phyloP scores from a whole-genome alignment of 2,329 filamentous ascomycete genomes.

The Emmonsiellopsis sp. region DNA sequence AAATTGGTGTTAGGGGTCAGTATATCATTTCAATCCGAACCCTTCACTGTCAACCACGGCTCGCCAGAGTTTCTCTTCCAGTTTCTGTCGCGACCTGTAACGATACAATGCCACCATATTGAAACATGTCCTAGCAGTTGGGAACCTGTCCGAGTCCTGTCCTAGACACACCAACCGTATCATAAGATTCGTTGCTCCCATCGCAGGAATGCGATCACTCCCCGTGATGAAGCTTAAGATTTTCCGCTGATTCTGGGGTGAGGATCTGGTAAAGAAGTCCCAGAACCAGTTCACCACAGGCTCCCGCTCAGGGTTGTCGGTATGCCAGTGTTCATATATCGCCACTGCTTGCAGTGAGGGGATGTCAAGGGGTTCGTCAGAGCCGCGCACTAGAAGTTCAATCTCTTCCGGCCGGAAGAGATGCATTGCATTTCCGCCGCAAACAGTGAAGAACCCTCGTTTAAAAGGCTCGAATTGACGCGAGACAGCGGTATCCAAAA shows the following conservation, averaged over 20 bases:
- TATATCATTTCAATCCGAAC: constrained; percentile 69
- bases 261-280: constrained; percentile 63
- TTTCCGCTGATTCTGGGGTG: constrained; percentile 62
- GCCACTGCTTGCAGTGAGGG: constrained; percentile 66
- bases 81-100: constrained; percentile 56
- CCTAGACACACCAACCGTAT: constrained; percentile 71
- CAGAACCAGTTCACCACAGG: constrained; percentile 79
- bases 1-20: no score
- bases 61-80: constrained; percentile 69
- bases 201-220: constrained; percentile 81
- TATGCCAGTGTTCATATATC: constrained; percentile 71
- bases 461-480: constrained; percentile 92
- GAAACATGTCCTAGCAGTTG: constrained; percentile 84
- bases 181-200: constrained; percentile 69
- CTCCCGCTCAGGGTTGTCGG: constrained; percentile 45
- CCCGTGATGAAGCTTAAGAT: constrained; percentile 82
- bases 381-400: constrained; percentile 75
- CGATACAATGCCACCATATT: constrained; percentile 71
- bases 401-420: constrained; percentile 88
- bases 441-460: constrained; percentile 86
- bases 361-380: constrained; percentile 75
- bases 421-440: constrained; percentile 76
- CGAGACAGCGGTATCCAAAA: constrained; percentile 67
- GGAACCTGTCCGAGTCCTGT: constrained; percentile 64
- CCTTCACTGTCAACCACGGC: constrained; percentile 87